These are phyloP conservation scores for Chaetomium sp. DNA, from an alignment of 2,329 filamentous ascomycete species.

Conservation along the genomic window DNA sequence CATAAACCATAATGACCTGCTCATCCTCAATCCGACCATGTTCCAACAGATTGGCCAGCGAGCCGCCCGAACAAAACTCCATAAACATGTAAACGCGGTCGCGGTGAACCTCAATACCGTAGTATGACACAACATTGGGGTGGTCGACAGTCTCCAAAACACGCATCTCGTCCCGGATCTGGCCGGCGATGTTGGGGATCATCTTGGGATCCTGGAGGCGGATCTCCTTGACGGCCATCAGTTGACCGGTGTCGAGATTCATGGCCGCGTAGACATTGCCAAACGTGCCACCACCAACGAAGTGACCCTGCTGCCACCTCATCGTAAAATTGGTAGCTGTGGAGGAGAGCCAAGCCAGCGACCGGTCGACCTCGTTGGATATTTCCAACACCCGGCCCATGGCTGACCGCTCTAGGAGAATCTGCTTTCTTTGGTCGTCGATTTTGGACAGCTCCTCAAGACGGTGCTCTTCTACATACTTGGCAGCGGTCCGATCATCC, in stretches of 20 bases:
- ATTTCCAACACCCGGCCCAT: slow-evolving; percentile 88
- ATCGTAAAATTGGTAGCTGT: slow-evolving; percentile 92
- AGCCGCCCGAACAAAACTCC: slow-evolving; percentile 97
- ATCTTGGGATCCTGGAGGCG: slow-evolving; percentile 92
- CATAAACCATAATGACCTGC: slow-evolving; percentile 95
- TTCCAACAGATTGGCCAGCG: slow-evolving; percentile 80
- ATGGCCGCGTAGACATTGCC: slow-evolving; percentile 96
- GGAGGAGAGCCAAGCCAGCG: slow-evolving; percentile 86
- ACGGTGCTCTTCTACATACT: slow-evolving; percentile 68
- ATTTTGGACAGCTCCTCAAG: slow-evolving; percentile 66
- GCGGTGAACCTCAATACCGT: slow-evolving; percentile 94
- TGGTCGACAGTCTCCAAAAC: slow-evolving; percentile 94
- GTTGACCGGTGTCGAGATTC: slow-evolving; percentile 89
- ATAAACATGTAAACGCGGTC: slow-evolving; percentile 99
- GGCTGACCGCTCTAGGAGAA: slow-evolving; percentile 77
- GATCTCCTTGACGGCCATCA: slow-evolving; percentile 99
- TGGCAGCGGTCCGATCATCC: slow-evolving; percentile 80
- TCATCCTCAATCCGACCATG: slow-evolving; percentile 97
- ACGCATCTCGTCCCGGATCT: slow-evolving; percentile 96
- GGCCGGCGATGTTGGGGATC: slow-evolving; percentile 86
- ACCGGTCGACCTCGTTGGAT: slow-evolving; percentile 91
- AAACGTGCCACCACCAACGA: slow-evolving; percentile 93
- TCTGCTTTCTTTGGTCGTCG: slow-evolving; percentile 70
- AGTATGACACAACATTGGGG: slow-evolving; percentile 95
- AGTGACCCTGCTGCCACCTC: slow-evolving; percentile 98